A percentile compares a stretch with the other conserved stretches of the same genome.
These are phyloP conservation scores for Rhizophagus sp. DNA, from an alignment of 192 early-diverging fungal species.

Conservation along the genomic window DNA sequence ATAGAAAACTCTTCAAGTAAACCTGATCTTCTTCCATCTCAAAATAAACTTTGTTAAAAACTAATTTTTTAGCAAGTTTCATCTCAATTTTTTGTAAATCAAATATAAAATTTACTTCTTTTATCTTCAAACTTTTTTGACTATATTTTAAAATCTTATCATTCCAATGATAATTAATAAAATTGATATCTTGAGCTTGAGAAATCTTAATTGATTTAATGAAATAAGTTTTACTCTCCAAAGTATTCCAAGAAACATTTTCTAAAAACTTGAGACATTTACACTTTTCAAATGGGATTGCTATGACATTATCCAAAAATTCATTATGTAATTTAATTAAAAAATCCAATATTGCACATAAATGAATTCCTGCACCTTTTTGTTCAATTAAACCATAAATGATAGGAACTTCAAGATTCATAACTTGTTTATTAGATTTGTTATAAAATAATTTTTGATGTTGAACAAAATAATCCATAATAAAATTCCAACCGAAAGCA, in stretches of 20 bases:
- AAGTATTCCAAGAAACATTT: not conserved
- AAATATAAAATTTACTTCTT: not conserved
- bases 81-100: not conserved
- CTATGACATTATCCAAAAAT: not conserved
- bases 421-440: not conserved
- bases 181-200: not conserved
- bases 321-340: not conserved
- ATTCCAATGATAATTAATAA: not conserved
- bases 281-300: not conserved
- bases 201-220: not conserved
- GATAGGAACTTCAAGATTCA: not conserved
- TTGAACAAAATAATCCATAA: not conserved
- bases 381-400: not conserved
- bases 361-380: not conserved
- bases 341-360: not conserved
- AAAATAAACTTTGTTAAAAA: not conserved
- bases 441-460: not conserved
- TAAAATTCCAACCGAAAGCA: not conserved
- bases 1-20: not conserved
- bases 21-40: not conserved
- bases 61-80: not conserved
- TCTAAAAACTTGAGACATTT: not conserved
- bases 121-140: not conserved
- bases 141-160: not conserved
- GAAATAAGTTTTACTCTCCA: not conserved